Evolutionary conservation across 139 green algal species (phyloP), one percentile per base, ranked within the genome.

Genomic region (Auxenochlorella pyrenoidosa): DNA sequence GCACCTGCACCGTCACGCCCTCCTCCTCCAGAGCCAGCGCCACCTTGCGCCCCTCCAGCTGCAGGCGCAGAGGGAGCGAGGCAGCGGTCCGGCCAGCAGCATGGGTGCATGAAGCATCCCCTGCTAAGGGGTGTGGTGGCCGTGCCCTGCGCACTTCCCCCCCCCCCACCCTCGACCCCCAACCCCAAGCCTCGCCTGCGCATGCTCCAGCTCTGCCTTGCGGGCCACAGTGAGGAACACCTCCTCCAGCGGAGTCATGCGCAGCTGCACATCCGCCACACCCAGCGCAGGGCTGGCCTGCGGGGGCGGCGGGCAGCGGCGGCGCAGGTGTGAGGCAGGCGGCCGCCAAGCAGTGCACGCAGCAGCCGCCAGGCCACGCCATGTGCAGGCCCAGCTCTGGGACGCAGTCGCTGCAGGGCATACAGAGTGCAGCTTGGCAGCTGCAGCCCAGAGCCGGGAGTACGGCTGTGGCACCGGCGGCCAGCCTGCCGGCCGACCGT

Each of bases 191-290:
- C 73, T 2, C 38, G 83, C 85, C 88, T 91, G 75, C 16, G 89
- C 89, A 54, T 88, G 60, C 44, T 89, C 85, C 86, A 92, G 86
- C 81, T 92, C 89, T 13, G 89, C 89, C 79, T 91, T 85, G 38
- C 91, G 90, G 4, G 94, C 93, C 40, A 98, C 95, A 30, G 89
- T 95, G 22, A 98, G 90, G 86, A 98, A 98, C 3, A 98, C 96
- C 88, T 92, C 89, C 38, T 92, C 89, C 82, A 92, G 85, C 8
- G 79, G 89, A 26, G 95, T 93, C 70, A 95, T 82, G 44, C 89
- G 92, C 44, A 96, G 90, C 90, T 97, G 94, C n/a, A 96, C 75
- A 78, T 97, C 95, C 5, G 78, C 90, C 34, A 96, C 89, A 18
- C 92, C 90, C 77, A 97, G 86, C 1, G 78, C 36, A 5, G 54